Conservation (phyloP, 2,329 filamentous ascomycete species). For the Pseudogymnoascus sp. region DNA sequence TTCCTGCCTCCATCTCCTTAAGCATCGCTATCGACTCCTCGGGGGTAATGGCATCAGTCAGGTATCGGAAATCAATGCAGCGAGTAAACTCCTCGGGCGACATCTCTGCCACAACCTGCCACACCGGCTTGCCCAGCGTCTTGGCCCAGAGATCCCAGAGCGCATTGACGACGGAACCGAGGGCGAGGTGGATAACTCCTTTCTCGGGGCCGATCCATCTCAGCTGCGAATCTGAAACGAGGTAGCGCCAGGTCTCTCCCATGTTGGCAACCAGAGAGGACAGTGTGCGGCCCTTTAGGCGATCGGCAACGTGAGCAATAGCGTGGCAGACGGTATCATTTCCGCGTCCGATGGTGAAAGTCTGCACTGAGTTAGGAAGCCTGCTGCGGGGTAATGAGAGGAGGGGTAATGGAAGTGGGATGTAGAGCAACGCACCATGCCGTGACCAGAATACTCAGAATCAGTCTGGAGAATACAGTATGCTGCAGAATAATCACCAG, state of each 20-base stretch:
- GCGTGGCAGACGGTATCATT: constrained; percentile 85
- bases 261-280: constrained; percentile 68
- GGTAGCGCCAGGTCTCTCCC: constrained; percentile 80
- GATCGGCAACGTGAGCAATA: constrained; percentile 66
- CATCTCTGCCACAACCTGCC: constrained; percentile 83
- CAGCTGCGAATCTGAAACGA: constrained; percentile 81
- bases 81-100: constrained; percentile 73
- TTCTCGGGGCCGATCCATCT: constrained; percentile 91
- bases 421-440: constrained; percentile 51
- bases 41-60: constrained; percentile 79
- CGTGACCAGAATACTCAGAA: constrained; percentile 62
- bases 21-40: constrained; percentile 70
- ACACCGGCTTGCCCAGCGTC: constrained; percentile 73
- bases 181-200: constrained; percentile 81
- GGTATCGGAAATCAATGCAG: constrained; percentile 88
- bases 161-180: constrained; percentile 80
- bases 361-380: neutral
- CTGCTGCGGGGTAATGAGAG: neutral
- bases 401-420: neutral
- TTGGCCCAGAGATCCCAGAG: constrained; percentile 92
- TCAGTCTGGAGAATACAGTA: constrained; percentile 88
- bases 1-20: constrained; percentile 54
- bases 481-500: constrained; percentile 86
- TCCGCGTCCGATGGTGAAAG: constrained; percentile 77
- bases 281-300: constrained; percentile 65